Base-by-base conservation (phyloP, 2,329 filamentous ascomycete species). In the Aureobasidium sp. region DNA sequence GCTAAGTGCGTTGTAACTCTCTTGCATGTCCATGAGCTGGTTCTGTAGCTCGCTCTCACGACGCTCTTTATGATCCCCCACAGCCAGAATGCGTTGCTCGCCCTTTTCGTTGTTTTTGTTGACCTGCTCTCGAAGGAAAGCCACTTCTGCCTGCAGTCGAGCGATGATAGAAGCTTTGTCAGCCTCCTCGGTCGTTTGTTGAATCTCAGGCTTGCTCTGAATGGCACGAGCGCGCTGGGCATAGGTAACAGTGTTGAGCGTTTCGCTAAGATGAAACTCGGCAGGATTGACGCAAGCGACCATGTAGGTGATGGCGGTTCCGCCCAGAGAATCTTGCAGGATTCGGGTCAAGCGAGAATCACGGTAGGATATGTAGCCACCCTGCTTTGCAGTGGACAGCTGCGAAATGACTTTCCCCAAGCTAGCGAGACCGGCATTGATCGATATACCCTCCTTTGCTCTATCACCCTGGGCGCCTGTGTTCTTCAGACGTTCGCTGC, bases 261-360 rank as follows among this genome's bases (percentile, higher is more conserved):
- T 97, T 76, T 99, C 94, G 76, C 92, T 97, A 49, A 99, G 80
- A 73, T 99, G 94, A 72, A 99, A 99, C 72, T 97, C 92, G 15
- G 93, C 91, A 0, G 92, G 93, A 1, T 93, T 99, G 34, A 99
- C 92, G 76, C 94, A 99, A 10, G 94, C 94, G 76, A 99, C 94
- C 94, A 99, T 97, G 77, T 97, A 99, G 0, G 94, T 99, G 72
- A 97, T 96, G 37, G 94, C 94, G 72, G 96, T 97, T 5, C 94
- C 94, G 62, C 94, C 94, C 5, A 99, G 81, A 0, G 94, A 99
- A 75, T 99, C 94, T 78, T 99, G 94, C 21, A 99, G 83, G 29
- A 99, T 81, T 63, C 94, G 88, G 11, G 94, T 99, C 68, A 99
- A 85, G 72, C 91, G 92, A n/a, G 94, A 97, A 76, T 99, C 94